Conservation (phyloP, 2,329 filamentous ascomycete species). For the Falciphora oryzae region DNA sequence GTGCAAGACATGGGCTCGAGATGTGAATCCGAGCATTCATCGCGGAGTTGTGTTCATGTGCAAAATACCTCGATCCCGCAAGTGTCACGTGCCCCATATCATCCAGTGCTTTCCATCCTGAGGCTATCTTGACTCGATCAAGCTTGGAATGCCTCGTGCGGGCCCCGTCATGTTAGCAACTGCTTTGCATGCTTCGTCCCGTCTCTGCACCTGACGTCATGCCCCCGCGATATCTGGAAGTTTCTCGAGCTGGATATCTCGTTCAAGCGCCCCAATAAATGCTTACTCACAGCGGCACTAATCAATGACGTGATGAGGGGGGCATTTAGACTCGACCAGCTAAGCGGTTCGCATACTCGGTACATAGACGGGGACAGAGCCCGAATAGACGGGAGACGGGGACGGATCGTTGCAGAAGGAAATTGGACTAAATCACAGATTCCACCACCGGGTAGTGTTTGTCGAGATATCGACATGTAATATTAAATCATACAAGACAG, state of each 20-base stretch:
- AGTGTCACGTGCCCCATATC: not conserved
- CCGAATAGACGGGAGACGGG: too few relatives aligned
- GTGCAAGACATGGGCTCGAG: not conserved
- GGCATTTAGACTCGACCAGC: too few relatives aligned
- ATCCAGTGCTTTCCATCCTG: not conserved
- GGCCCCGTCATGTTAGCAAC: too few relatives aligned
- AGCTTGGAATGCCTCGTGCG: too few relatives aligned
- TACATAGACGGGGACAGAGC: too few relatives aligned
- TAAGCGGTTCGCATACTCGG: too few relatives aligned
- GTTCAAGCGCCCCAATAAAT: not conserved
- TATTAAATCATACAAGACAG: not conserved
- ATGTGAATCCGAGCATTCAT: not conserved
- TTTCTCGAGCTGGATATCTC: too few relatives aligned
- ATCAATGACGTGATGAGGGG: not conserved
- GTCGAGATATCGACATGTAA: not conserved
- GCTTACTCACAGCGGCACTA: not conserved
- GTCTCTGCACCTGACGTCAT: too few relatives aligned
- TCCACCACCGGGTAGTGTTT: not conserved
- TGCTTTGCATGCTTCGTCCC: too few relatives aligned
- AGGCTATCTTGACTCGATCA: not conserved
- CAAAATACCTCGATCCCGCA: not conserved
- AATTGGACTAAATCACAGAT: not conserved
- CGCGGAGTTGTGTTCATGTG: not conserved
- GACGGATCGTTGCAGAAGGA: not conserved
- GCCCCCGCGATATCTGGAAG: not conserved